phyloP scores from a whole-genome alignment of 176 grass and related monocot species.

The Phoenix roebelenii region DNA sequence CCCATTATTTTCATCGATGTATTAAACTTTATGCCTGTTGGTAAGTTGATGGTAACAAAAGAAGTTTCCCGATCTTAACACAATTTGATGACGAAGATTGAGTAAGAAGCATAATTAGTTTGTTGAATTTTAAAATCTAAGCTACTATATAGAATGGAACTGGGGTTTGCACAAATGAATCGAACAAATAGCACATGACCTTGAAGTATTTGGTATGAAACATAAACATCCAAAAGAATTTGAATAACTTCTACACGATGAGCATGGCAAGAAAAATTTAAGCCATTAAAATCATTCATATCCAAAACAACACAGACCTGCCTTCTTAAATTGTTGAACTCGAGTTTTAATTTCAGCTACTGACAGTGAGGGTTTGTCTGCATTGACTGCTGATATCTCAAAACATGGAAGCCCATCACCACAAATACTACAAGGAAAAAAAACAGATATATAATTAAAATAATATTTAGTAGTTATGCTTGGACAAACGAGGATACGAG shows the following conservation, averaged over 20 bases:
- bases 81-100: too few relatives aligned
- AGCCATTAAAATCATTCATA: neutral
- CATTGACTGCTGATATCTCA: constrained; percentile 95
- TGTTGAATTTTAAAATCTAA: too few relatives aligned
- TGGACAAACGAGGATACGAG: too few relatives aligned
- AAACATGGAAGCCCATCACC: constrained; percentile 71
- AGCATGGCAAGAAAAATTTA: neutral
- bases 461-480: too few relatives aligned
- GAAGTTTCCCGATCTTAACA: too few relatives aligned
- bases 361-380: constrained; percentile 77
- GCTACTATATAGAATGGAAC: too few relatives aligned
- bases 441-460: neutral
- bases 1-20: too few relatives aligned
- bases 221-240: neutral
- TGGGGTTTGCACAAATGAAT: neutral
- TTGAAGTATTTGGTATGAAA: neutral
- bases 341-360: constrained; percentile 66
- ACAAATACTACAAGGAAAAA: constrained; percentile 51
- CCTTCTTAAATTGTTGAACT: constrained; percentile 79
- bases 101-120: too few relatives aligned
- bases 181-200: constrained; percentile 24
- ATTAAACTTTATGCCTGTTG: too few relatives aligned
- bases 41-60: too few relatives aligned
- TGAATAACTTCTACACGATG: neutral
- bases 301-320: constrained; percentile 35